Conservation (phyloP, 805 yeast species). For the Pichia nanzhaoensis region DNA sequence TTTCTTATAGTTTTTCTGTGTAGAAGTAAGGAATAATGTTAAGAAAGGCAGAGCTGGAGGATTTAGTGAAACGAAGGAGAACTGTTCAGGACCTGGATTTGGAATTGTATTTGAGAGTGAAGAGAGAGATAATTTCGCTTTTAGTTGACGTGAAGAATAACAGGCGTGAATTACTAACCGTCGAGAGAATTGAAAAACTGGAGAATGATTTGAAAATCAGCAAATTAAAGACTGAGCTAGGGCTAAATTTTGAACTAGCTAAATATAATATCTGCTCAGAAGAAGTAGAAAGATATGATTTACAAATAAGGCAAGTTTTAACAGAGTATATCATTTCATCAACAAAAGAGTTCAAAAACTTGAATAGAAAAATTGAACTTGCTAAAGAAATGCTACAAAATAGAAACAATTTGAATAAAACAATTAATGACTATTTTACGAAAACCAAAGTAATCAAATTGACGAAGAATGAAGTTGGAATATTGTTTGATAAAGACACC, state of each 20-base stretch:
- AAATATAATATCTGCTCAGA: constrained; percentile 13
- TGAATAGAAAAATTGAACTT: constrained; percentile 18
- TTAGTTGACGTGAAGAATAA: constrained; percentile 16
- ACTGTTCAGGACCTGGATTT: constrained; percentile 27
- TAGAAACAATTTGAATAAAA: constrained; percentile 22
- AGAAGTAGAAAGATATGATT: constrained; percentile 20
- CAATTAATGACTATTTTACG: constrained; percentile 20
- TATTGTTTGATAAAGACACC: constrained; percentile 25
- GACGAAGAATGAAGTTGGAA: constrained; percentile 18
- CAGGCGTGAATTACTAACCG: constrained; percentile 11
- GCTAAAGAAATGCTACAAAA: constrained; percentile 20
- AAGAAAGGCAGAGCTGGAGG: constrained; percentile 10
- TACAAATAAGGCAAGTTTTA: constrained; percentile 14
- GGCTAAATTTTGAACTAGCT: constrained; percentile 18
- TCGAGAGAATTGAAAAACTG: constrained; percentile 16
- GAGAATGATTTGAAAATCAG: constrained; percentile 16
- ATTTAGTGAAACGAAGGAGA: constrained; percentile 26
- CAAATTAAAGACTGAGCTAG: constrained; percentile 16
- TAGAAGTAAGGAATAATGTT: neutral
- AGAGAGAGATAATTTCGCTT: constrained; percentile 16
- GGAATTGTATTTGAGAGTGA: constrained; percentile 21
- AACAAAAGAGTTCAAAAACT: constrained; percentile 17
- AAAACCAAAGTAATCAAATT: constrained; percentile 20
- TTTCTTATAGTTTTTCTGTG: neutral
- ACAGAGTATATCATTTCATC: constrained; percentile 18